Conservation (phyloP, 108 stramenopile genomes). For the Fragilariopsis cylindrus region DNA sequence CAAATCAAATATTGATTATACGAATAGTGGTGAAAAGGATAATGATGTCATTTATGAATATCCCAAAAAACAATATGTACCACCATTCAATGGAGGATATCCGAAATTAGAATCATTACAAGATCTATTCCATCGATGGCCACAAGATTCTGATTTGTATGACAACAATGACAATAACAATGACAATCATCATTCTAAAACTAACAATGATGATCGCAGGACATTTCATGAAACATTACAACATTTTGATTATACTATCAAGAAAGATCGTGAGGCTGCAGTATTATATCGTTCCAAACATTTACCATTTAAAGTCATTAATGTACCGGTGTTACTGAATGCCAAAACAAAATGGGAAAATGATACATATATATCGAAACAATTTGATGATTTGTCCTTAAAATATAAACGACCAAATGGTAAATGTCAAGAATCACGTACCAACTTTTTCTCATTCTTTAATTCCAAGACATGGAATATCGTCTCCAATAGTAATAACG, state of each 20-base stretch:
- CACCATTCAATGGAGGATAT: conserved; percentile 38
- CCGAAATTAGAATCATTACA: conserved; percentile 47
- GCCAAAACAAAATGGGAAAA: conserved; percentile 61
- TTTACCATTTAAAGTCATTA: conserved; percentile 70
- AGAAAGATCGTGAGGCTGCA: conserved; percentile 62
- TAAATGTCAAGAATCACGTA: conserved; percentile 58
- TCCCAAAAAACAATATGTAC: conserved; percentile 41
- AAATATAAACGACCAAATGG: conserved; percentile 26
- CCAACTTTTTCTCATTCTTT: conserved; percentile 73
- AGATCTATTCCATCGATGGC: conserved; percentile 36
- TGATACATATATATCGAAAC: conserved; percentile 14
- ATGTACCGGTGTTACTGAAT: conserved; percentile 64
- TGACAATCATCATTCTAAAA: neutral
- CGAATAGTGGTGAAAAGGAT: conserved; percentile 8
- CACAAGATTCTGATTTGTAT: neutral
- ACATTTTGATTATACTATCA: conserved; percentile 40
- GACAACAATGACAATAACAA: neutral
- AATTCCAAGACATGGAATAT: conserved; percentile 50
- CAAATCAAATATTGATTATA: conserved; percentile 64
- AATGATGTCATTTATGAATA: conserved; percentile 45
- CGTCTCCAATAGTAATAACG: no score
- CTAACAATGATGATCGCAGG: no score
- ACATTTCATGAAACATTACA: conserved; percentile 47
- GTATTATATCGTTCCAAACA: conserved; percentile 48
- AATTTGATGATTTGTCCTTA: neutral